These are phyloP conservation scores for Tetrapisispora taiwanensis DNA, from an alignment of 805 yeast species.

Conservation along the genomic window DNA sequence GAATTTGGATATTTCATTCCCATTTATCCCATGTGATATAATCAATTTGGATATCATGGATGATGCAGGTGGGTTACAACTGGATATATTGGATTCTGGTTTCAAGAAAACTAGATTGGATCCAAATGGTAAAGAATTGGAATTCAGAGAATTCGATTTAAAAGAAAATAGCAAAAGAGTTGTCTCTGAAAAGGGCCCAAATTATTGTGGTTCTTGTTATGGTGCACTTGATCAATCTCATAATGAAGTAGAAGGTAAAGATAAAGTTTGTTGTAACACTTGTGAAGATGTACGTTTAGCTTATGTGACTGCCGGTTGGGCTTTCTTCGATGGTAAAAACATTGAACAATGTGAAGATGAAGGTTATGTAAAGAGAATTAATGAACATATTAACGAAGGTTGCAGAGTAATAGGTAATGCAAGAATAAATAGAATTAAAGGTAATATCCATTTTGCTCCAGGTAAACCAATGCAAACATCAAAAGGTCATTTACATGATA, in stretches of 20 bases:
- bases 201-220: constrained; percentile 82
- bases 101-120: constrained; percentile 59
- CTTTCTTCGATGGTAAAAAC: constrained; percentile 77
- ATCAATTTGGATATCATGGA: constrained; percentile 81
- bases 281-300: constrained; percentile 77
- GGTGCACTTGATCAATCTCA: constrained; percentile 63
- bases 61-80: constrained; percentile 71
- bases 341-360: constrained; percentile 86
- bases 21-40: constrained; percentile 74
- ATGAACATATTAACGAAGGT: constrained; percentile 63
- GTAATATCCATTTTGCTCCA: constrained; percentile 92
- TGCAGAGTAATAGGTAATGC: constrained; percentile 79
- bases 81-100: constrained; percentile 60
- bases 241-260: constrained; percentile 50
- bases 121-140: constrained; percentile 37
- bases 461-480: constrained; percentile 61
- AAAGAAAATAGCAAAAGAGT: constrained; percentile 30
- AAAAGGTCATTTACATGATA: constrained; percentile 71
- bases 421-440: constrained; percentile 73
- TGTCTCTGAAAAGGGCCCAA: constrained; percentile 35
- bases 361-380: constrained; percentile 61
- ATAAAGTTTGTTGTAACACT: constrained; percentile 66
- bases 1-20: constrained; percentile 73
- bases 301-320: constrained; percentile 76
- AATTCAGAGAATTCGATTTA: constrained; percentile 28